Conservation (phyloP, 169 alveolate species). For the Plasmodium vinckei region DNA sequence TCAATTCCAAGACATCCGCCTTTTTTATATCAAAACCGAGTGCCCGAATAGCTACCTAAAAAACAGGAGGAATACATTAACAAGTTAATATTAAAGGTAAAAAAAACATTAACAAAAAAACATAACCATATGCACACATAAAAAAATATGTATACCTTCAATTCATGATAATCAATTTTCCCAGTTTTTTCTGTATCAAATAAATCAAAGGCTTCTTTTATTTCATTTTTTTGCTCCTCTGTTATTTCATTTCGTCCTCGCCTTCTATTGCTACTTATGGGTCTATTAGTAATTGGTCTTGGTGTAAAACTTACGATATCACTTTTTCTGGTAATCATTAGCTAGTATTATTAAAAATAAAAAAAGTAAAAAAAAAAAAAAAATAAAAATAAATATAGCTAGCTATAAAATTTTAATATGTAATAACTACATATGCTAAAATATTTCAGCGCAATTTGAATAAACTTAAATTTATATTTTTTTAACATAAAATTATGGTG, state of each 20-base stretch:
- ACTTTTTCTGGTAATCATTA: slow-evolving; percentile 70
- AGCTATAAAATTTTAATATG: too few relatives aligned
- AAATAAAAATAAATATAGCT: too few relatives aligned
- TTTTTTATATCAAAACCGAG: slow-evolving; percentile 98
- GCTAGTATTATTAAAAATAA: slow-evolving; percentile 3
- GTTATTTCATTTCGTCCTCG: slow-evolving; percentile 81
- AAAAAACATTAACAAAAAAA: not conserved
- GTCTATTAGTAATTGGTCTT: slow-evolving; percentile 66
- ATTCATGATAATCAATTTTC: slow-evolving; percentile 95
- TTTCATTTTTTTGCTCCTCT: slow-evolving; percentile 90
- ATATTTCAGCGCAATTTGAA: too few relatives aligned
- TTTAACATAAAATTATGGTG: too few relatives aligned
- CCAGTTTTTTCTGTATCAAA: slow-evolving; percentile 98
- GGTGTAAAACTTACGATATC: slow-evolving; percentile 51
- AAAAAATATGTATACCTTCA: slow-evolving; percentile 89
- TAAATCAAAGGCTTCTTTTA: slow-evolving; percentile 98
- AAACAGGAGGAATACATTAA: not conserved
- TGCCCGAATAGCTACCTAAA: slow-evolving; percentile 98
- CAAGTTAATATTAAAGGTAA: too few relatives aligned
- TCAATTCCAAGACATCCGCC: slow-evolving; percentile 93
- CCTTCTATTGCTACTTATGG: slow-evolving; percentile 71
- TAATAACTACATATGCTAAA: too few relatives aligned
- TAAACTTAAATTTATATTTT: too few relatives aligned
- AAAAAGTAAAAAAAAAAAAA: not conserved
- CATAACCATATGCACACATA: not conserved